Percentiles rank a stretch among this genome's conserved stretches.
phyloP scores from a whole-genome alignment of 2,329 filamentous ascomycete genomes.

The Metarhizium sp. region DNA sequence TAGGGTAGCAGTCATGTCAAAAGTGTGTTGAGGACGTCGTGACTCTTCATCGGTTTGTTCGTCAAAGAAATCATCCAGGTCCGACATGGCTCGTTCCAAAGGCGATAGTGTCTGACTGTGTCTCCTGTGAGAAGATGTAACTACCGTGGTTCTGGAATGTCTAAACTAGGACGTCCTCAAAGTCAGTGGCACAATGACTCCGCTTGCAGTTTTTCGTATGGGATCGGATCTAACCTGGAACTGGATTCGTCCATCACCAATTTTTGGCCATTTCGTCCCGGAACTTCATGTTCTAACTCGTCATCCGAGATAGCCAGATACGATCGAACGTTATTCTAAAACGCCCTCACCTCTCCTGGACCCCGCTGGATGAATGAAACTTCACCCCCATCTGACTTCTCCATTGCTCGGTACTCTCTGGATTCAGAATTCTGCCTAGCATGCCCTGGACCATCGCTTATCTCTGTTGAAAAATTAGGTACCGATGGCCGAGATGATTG shows the following conservation, averaged over 20 bases:
- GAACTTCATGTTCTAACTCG: conserved; percentile 13
- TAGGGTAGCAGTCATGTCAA: neutral
- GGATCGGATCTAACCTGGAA: neutral
- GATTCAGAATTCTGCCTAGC: neutral
- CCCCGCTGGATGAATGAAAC: conserved; percentile 6
- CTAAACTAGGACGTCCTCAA: neutral
- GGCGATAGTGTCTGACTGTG: neutral
- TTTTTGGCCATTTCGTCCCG: neutral
- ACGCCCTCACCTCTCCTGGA: conserved; percentile 18
- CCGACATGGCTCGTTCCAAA: neutral
- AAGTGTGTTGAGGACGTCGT: neutral
- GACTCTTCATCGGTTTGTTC: neutral
- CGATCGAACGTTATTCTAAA: conserved; percentile 21
- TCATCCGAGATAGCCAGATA: conserved; percentile 21
- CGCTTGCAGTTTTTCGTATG: neutral
- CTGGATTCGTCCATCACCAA: neutral
- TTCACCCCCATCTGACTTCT: neutral
- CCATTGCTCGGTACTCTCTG: neutral
- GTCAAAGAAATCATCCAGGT: conserved; percentile 2
- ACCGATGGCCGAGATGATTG: neutral
- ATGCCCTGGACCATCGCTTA: too few species aligned
- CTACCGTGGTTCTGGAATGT: neutral
- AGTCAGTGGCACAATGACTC: neutral
- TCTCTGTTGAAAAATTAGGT: neutral
- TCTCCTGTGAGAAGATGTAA: neutral